Evolutionary conservation across 441 rosid species (phyloP), one percentile per base, ranked within the genome.

Genomic region (Populus hybrid): DNA sequence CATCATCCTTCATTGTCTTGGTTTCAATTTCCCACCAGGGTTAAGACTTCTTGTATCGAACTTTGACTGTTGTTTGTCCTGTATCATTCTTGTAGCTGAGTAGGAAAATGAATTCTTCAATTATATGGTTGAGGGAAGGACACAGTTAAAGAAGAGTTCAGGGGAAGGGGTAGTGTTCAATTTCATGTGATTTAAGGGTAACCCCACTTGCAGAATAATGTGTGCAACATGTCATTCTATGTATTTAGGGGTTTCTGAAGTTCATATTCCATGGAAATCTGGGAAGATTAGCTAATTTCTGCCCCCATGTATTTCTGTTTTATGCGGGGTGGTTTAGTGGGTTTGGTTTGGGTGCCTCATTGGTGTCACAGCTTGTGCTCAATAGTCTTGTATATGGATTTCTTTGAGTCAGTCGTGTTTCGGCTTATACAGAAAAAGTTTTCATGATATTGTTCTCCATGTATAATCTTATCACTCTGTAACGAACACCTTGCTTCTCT

Each of bases 11-110:
- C 16, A 35, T 35, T 72, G 77, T 76, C 75, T 73, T 71, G 76
- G 77, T 79, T 77, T 81, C 77, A 71, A 79, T 56, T 73, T 78
- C 77, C 56, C 28, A 64, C 59, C 40, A 61, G 77, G 82, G 76
- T 84, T 84, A 83, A 84, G 85, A 79, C 75, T 78, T 74, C 59
- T 75, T 80, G 80, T 80, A 77, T 82, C 87, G 76, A 71, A 59
- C 86, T 72, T 80, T 74, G 84, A 79, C 84, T 68, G 84, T 77
- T 83, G 79, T 78, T 84, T 78, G 81, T 83, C 81, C 82, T 74
- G 53, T 79, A 38, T 80, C 83, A 81, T 81, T 78, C 83, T 78
- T 79, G 83, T 80, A 72, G 83, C 78, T 53, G 81, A 78, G 77
- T 85, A 73, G 73, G 79, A 64, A 78, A 74, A 80, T 74, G 83